These are phyloP conservation scores for Teunomyces tritomae DNA, from an alignment of 805 yeast genomes.

Conservation along the genomic window DNA sequence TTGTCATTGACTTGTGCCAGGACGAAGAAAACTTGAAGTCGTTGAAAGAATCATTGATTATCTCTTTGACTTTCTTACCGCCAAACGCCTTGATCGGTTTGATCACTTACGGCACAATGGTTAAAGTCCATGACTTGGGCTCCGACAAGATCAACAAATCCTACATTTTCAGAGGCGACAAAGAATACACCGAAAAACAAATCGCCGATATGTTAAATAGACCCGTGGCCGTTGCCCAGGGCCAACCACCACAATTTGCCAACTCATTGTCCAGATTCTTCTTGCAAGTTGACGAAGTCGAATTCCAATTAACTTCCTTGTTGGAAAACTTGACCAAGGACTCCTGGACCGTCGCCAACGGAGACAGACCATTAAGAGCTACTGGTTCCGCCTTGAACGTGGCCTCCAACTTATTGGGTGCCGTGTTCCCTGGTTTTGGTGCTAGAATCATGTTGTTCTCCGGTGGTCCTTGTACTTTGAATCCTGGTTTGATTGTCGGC, in stretches of 20 bases:
- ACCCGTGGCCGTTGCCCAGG: conserved; percentile 25
- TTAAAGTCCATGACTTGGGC: conserved; percentile 79
- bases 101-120: conserved; percentile 86
- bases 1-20: conserved; percentile 86
- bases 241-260: conserved; percentile 22
- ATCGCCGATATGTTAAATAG: conserved; percentile 51
- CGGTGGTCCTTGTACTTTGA: conserved; percentile 93
- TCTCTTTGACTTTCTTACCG: conserved; percentile 76
- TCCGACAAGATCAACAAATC: conserved; percentile 68
- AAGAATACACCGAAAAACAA: conserved; percentile 75
- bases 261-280: conserved; percentile 58
- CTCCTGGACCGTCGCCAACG: conserved; percentile 86
- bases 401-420: conserved; percentile 78
- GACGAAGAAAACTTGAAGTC: conserved; percentile 84
- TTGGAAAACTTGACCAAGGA: conserved; percentile 76
- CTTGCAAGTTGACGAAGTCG: conserved; percentile 72
- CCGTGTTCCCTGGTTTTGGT: conserved; percentile 79
- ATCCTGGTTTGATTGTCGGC: conserved; percentile 93
- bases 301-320: conserved; percentile 75
- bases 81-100: conserved; percentile 87
- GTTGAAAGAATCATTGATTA: conserved; percentile 73
- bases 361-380: conserved; percentile 82
- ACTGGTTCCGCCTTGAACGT: conserved; percentile 91
- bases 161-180: conserved; percentile 84
- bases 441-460: conserved; percentile 87